These are phyloP conservation scores for Dryas drummondii DNA, from an alignment of 306 rosid genomes.

Conservation along the genomic window DNA sequence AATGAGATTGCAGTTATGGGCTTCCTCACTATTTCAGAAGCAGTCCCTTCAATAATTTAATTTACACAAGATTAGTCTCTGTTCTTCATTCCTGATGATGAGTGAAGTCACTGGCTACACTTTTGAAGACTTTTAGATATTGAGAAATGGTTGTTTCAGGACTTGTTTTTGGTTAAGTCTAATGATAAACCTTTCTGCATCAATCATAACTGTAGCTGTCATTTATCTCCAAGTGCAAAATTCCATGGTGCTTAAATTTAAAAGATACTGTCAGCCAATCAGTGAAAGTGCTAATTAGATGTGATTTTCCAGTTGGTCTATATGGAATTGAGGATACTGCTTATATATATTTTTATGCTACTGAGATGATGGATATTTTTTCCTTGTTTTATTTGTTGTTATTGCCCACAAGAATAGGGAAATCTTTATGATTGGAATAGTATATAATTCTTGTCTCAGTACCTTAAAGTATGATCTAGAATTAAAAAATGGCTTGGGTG, in stretches of 20 bases:
- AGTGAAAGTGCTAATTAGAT: neutral
- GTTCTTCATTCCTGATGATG: neutral
- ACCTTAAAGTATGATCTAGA: neutral
- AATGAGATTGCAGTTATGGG: neutral
- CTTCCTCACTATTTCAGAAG: neutral
- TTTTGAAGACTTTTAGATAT: neutral
- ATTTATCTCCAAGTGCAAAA: neutral
- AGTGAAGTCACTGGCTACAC: neutral
- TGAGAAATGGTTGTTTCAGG: slow-evolving; percentile 9
- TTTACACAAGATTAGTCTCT: neutral
- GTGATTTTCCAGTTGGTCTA: neutral
- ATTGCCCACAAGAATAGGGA: neutral
- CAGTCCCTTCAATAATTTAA: neutral
- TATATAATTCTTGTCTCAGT: neutral
- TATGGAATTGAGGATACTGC: neutral
- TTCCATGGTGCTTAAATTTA: neutral
- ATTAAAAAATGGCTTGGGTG: neutral
- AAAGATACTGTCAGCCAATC: neutral
- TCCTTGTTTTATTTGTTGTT: neutral
- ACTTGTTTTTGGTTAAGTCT: neutral
- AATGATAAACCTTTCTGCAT: neutral
- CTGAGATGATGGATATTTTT: neutral
- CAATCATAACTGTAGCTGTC: neutral
- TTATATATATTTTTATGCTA: neutral
- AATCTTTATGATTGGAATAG: neutral